A percentile compares a stretch with the other conserved stretches of the same genome.
These are phyloP conservation scores for Anaeromyces robustus DNA, from an alignment of 192 early-diverging fungal species.

Conservation along the genomic window DNA sequence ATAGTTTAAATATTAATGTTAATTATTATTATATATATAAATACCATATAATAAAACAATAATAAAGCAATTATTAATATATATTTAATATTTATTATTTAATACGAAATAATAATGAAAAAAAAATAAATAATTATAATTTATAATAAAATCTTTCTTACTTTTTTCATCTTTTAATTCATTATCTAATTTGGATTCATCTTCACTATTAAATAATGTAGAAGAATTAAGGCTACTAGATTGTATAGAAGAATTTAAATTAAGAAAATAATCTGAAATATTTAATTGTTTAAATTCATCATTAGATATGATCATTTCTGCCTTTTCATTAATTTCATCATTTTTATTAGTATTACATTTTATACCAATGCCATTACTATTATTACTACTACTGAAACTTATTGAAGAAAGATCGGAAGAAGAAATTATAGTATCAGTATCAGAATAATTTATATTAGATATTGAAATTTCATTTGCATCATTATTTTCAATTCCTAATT, in stretches of 20 bases:
- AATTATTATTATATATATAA: too few species aligned
- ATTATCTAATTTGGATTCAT: neutral
- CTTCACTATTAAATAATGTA: neutral
- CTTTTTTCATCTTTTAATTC: neutral
- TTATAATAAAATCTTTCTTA: neutral
- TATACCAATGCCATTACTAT: too few species aligned
- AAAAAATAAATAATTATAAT: too few species aligned
- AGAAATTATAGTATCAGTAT: neutral
- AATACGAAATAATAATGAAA: too few species aligned
- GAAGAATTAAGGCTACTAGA: neutral
- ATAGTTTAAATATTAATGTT: too few species aligned
- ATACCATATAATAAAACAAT: too few species aligned
- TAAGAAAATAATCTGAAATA: neutral
- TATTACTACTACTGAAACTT: neutral
- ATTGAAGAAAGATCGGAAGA: neutral
- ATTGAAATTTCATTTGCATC: neutral
- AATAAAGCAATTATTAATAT: too few species aligned
- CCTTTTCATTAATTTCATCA: too few species aligned
- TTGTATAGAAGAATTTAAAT: neutral
- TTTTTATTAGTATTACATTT: too few species aligned
- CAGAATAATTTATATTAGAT: neutral
- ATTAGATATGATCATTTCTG: too few species aligned
- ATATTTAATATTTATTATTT: too few species aligned
- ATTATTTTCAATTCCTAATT: neutral
- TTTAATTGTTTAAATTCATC: too few species aligned